A percentile compares a stretch with the other conserved stretches of the same genome.
Conservation (phyloP, 805 yeast species). For the Jamesozyma lodderae region DNA sequence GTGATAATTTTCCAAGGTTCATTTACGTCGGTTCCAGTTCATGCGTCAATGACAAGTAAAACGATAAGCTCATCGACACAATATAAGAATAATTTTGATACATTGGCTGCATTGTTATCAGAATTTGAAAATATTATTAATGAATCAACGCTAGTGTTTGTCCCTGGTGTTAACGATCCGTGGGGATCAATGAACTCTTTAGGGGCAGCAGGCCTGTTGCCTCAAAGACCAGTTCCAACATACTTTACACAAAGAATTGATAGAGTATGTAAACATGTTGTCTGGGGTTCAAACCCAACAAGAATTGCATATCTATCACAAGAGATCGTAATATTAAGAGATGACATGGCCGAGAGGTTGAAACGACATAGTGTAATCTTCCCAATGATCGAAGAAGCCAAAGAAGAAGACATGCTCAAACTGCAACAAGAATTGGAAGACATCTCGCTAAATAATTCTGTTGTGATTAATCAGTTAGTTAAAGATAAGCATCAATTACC, state of each 20-base stretch:
- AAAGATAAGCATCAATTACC: slow-evolving; percentile 33
- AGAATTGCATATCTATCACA: slow-evolving; percentile 73
- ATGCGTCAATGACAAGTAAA: slow-evolving; percentile 44
- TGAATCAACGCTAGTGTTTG: slow-evolving; percentile 50
- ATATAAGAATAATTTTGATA: slow-evolving; percentile 64
- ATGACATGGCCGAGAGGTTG: slow-evolving; percentile 61
- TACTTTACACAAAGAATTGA: slow-evolving; percentile 61
- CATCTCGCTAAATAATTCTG: slow-evolving; percentile 8
- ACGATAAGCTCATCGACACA: slow-evolving; percentile 41
- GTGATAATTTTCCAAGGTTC: slow-evolving; percentile 79
- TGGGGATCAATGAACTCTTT: slow-evolving; percentile 71
- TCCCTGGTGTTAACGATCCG: slow-evolving; percentile 91
- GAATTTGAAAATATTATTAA: slow-evolving; percentile 32
- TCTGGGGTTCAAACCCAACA: slow-evolving; percentile 70
- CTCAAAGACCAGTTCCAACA: slow-evolving; percentile 62
- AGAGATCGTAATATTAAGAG: slow-evolving; percentile 68
- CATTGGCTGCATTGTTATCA: slow-evolving; percentile 56
- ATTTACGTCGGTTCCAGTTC: slow-evolving; percentile 58
- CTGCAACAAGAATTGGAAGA: slow-evolving; percentile 18
- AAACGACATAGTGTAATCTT: slow-evolving; percentile 60
- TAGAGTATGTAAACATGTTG: slow-evolving; percentile 44
- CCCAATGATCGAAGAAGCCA: slow-evolving; percentile 30
- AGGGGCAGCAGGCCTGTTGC: slow-evolving; percentile 57
- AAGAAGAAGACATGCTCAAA: slow-evolving; percentile 12
- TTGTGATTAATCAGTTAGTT: slow-evolving; percentile 21